Percentiles rank a stretch among this genome's conserved stretches.
phyloP scores from a whole-genome alignment of 129 eudicot genomes.

The Helichrysum umbraculigerum region DNA sequence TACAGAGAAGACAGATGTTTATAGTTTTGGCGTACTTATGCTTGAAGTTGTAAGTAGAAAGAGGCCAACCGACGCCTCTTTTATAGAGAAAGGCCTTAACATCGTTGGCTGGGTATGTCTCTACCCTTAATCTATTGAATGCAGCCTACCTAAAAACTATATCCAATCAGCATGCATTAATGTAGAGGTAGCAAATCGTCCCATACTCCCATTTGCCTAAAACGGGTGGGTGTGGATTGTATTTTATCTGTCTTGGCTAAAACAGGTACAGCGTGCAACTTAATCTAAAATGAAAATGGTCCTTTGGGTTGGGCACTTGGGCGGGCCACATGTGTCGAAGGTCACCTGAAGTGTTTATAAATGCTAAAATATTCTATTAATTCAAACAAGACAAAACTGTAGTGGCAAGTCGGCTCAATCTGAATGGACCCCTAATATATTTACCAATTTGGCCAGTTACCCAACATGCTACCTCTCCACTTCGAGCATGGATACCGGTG shows the following conservation, averaged over 20 bases:
- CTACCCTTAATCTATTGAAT: slow-evolving; percentile 4
- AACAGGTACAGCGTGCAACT: not conserved
- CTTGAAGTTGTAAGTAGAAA: slow-evolving; percentile 75
- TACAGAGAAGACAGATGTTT: slow-evolving; percentile 82
- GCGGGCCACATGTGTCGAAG: not conserved
- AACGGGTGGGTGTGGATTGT: not conserved
- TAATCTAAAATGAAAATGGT: not conserved
- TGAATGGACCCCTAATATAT: not conserved
- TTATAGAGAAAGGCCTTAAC: slow-evolving; percentile 78
- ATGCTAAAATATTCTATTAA: slow-evolving; percentile 9
- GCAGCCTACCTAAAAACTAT: slow-evolving; percentile 9
- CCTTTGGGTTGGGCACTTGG: not conserved
- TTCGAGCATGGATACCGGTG: not conserved
- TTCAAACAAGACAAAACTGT: not conserved
- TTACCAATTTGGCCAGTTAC: not conserved
- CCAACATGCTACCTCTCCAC: not conserved
- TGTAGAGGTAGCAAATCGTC: not conserved
- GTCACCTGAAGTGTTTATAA: not conserved
- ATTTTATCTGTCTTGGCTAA: not conserved
- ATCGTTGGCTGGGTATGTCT: slow-evolving; percentile 81
- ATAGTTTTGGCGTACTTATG: slow-evolving; percentile 78
- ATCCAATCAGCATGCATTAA: not conserved
- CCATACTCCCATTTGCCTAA: not conserved
- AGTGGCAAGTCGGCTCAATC: not conserved
- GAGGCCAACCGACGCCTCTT: slow-evolving; percentile 85